A percentile compares a stretch with the other conserved stretches of the same genome.
These are phyloP conservation scores for Chlorociboria aeruginascens DNA, from an alignment of 495 filamentous ascomycete genomes.

Conservation along the genomic window DNA sequence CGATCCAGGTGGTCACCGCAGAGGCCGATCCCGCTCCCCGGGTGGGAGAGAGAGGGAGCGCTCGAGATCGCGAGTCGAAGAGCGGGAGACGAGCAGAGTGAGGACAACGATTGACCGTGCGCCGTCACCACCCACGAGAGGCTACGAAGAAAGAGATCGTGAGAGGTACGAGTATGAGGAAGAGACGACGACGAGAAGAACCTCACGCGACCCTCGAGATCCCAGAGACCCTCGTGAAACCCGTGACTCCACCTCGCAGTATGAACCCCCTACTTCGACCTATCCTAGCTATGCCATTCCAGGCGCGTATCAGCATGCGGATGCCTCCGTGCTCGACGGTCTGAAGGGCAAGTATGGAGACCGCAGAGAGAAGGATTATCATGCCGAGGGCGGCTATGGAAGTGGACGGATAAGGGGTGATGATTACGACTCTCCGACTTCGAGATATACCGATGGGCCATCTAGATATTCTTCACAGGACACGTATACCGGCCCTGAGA, in stretches of 20 bases:
- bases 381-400: slow-evolving; percentile 5
- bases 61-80: slow-evolving; percentile 7
- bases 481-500: slow-evolving; percentile 2
- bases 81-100: slow-evolving; percentile 5
- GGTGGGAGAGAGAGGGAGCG: slow-evolving; percentile 10
- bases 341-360: slow-evolving; percentile 5
- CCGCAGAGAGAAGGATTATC: slow-evolving; percentile 15
- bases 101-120: background rate
- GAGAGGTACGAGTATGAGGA: slow-evolving; percentile 16
- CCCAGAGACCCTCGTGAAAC: slow-evolving; percentile 5
- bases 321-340: background rate
- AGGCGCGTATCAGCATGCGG: slow-evolving; percentile 9
- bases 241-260: slow-evolving; percentile 1
- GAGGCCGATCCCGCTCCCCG: slow-evolving; percentile 20
- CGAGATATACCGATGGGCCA: background rate
- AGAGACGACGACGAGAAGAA: slow-evolving; percentile 1
- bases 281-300: slow-evolving; percentile 6
- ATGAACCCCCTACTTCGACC: background rate
- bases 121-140: slow-evolving; percentile 6
- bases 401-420: slow-evolving; percentile 2
- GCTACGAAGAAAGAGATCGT: slow-evolving; percentile 6
- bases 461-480: background rate
- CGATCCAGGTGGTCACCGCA: slow-evolving; percentile 11
- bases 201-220: slow-evolving; percentile 2
- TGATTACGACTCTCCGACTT: slow-evolving; percentile 4